These are phyloP conservation scores for Novakomyces olei DNA, from an alignment of 805 yeast genomes.

Conservation along the genomic window DNA sequence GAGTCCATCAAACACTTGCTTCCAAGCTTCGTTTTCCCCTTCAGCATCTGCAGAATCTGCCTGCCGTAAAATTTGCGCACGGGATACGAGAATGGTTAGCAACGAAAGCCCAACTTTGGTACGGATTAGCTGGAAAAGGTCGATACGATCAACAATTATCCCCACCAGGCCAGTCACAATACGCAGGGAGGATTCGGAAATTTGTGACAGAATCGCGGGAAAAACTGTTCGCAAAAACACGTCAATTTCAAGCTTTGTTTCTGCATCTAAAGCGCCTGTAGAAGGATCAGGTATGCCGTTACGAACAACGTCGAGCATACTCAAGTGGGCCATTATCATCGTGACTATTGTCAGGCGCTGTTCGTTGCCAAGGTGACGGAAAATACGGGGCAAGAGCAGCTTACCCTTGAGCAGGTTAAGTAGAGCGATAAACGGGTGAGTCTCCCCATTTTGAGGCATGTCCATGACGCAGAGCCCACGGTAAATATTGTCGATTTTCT, in stretches of 20 bases:
- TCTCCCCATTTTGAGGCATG: constrained; percentile 21
- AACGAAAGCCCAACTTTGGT: constrained; percentile 69
- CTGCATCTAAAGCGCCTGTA: constrained; percentile 12
- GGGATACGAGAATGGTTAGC: constrained; percentile 70
- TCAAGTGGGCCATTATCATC: constrained; percentile 56
- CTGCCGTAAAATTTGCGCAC: constrained; percentile 80
- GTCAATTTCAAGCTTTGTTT: constrained; percentile 39
- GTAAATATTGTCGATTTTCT: constrained; percentile 32
- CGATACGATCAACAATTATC: constrained; percentile 46
- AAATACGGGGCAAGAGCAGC: constrained; percentile 70
- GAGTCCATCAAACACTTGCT: constrained; percentile 54
- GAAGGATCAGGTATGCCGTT: constrained; percentile 29
- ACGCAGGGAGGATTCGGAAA: constrained; percentile 58
- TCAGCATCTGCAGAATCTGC: constrained; percentile 22
- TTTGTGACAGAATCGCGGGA: constrained; percentile 62
- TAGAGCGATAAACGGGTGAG: constrained; percentile 62
- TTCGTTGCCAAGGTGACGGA: constrained; percentile 55
- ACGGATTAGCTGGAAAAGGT: constrained; percentile 29
- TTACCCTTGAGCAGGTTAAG: constrained; percentile 70
- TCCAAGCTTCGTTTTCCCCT: constrained; percentile 47
- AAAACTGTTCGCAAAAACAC: constrained; percentile 59
- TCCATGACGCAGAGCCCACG: constrained; percentile 54
- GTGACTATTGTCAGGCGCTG: constrained; percentile 60
- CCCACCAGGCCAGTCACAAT: constrained; percentile 60
- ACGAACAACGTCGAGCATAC: constrained; percentile 52